Percentiles rank a stretch among this genome's conserved stretches.
These are phyloP conservation scores for Sarocladiaceae sp. DNA, from an alignment of 2,329 filamentous ascomycete genomes.

Conservation along the genomic window DNA sequence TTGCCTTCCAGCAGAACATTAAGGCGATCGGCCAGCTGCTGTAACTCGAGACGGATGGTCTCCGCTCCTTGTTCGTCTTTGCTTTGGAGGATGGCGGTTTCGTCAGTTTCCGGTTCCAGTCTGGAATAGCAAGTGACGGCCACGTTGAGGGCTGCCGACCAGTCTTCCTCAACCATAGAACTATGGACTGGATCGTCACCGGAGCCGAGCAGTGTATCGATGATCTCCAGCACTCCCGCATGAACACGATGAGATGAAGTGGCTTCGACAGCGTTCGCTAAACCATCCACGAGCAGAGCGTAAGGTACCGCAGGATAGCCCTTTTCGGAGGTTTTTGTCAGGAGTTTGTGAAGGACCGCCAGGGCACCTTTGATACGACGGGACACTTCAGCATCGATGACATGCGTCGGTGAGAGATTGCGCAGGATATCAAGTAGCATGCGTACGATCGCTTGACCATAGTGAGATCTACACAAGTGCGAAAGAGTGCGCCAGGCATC, in stretches of 20 bases:
- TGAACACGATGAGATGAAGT: conserved; percentile 39
- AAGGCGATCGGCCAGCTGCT: conserved; percentile 39
- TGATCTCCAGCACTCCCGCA: conserved; percentile 41
- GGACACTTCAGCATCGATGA: conserved; percentile 43
- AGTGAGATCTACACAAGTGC: conserved; percentile 67
- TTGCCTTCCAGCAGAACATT: conserved; percentile 40
- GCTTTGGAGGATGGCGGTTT: conserved; percentile 16
- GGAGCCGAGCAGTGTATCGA: conserved; percentile 50
- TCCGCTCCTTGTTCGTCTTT: conserved; percentile 21
- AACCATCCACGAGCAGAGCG: conserved; percentile 50
- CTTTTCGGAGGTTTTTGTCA: conserved; percentile 53
- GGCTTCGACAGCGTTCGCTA: conserved; percentile 43
- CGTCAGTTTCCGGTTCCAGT: conserved; percentile 9
- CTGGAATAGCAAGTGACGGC: conserved; percentile 45
- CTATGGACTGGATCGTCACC: conserved; percentile 46
- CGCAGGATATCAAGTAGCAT: conserved; percentile 58
- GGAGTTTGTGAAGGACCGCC: conserved; percentile 55
- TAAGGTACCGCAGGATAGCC: conserved; percentile 56
- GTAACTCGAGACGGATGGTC: conserved; percentile 36
- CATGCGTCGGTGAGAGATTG: conserved; percentile 37
- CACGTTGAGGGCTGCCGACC: conserved; percentile 54
- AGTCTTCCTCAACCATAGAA: conserved; percentile 59
- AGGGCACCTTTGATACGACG: conserved; percentile 57
- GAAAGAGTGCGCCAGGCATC: conserved; percentile 64
- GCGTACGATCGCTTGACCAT: conserved; percentile 62